Evolutionary conservation across 1,284 basidiomycete species (phyloP).

Genomic region (Puccinia polysora): DNA sequence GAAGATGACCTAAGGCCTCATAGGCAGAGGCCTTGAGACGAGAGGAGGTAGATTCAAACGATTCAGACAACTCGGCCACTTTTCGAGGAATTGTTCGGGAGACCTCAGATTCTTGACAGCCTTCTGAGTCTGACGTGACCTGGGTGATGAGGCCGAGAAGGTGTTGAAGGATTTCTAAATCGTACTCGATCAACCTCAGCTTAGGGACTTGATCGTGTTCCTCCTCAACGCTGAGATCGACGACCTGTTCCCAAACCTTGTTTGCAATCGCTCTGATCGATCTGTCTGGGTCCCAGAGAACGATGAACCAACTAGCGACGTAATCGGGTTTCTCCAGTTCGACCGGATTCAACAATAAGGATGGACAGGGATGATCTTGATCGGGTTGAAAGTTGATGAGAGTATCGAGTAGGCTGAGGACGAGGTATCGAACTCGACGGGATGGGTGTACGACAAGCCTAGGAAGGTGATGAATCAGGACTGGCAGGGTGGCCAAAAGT

Average conservation of each 20-base stretch:
- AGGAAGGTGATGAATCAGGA: conserved; percentile 37
- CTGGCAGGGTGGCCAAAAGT: conserved; percentile 31
- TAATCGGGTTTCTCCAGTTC: conserved; percentile 36
- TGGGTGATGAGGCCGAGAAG: conserved; percentile 15
- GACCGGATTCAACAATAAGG: conserved; percentile 22
- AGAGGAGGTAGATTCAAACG: conserved; percentile 22
- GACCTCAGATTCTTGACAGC: not conserved
- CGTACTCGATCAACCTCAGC: conserved; percentile 23
- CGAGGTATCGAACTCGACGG: conserved; percentile 22
- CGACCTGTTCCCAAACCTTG: conserved; percentile 19
- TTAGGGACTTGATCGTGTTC: conserved; percentile 3
- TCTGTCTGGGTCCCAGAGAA: conserved; percentile 33
- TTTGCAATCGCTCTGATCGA: conserved; percentile 6
- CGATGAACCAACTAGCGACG: conserved; percentile 36
- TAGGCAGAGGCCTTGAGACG: conserved; percentile 35
- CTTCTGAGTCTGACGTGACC: not conserved
- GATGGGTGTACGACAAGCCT: conserved; percentile 34
- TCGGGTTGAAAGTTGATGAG: conserved; percentile 12
- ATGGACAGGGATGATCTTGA: conserved; percentile 12
- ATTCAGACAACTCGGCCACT: conserved; percentile 26
- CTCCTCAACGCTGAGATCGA: conserved; percentile 16
- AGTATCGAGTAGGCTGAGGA: conserved; percentile 10
- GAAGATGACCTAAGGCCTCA: conserved; percentile 28
- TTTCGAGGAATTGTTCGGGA: conserved; percentile 28
- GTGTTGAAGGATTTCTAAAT: conserved; percentile 35